Evolutionary conservation across 805 yeast species (phyloP).

Genomic region (Wickerhamomyces subpelliculosus): DNA sequence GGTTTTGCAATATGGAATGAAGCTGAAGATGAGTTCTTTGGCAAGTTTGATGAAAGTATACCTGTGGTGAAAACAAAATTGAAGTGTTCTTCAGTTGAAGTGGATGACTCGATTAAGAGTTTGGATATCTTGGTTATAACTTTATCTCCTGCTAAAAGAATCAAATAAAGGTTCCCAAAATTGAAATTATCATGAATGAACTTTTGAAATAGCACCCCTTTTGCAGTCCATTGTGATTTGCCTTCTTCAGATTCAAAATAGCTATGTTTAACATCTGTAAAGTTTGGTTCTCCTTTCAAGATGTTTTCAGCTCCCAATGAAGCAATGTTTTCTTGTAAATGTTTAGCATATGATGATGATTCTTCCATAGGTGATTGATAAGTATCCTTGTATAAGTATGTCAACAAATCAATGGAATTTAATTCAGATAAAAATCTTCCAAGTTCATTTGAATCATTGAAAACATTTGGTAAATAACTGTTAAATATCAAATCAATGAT

Average conservation of each 20-base stretch:
- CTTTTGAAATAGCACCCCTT: conserved; percentile 29
- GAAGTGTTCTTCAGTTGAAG: conserved; percentile 32
- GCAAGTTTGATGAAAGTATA: too few species aligned
- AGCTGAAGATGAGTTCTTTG: not conserved
- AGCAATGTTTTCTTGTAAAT: conserved; percentile 31
- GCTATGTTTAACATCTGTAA: conserved; percentile 23
- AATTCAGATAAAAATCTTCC: conserved; percentile 40
- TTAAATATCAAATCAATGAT: conserved; percentile 31
- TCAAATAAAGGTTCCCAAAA: conserved; percentile 26
- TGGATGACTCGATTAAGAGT: not conserved
- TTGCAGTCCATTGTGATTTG: conserved; percentile 35
- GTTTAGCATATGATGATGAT: conserved; percentile 32
- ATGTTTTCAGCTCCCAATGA: conserved; percentile 30
- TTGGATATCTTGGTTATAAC: not conserved
- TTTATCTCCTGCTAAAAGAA: conserved; percentile 25
- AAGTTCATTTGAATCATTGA: conserved; percentile 19
- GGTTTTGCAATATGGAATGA: conserved; percentile 7
- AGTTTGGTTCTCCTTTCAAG: conserved; percentile 33
- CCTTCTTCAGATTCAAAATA: conserved; percentile 26
- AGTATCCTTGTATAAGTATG: conserved; percentile 35
- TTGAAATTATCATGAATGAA: conserved; percentile 26
- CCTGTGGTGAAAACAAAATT: conserved; percentile 32
- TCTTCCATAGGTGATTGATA: conserved; percentile 39
- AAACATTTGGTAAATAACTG: conserved; percentile 10
- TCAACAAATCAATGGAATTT: conserved; percentile 38